Percentiles rank a stretch among this genome's conserved stretches.
Conservation (phyloP, 2,329 filamentous ascomycete species). For the Aspergillus sp. region DNA sequence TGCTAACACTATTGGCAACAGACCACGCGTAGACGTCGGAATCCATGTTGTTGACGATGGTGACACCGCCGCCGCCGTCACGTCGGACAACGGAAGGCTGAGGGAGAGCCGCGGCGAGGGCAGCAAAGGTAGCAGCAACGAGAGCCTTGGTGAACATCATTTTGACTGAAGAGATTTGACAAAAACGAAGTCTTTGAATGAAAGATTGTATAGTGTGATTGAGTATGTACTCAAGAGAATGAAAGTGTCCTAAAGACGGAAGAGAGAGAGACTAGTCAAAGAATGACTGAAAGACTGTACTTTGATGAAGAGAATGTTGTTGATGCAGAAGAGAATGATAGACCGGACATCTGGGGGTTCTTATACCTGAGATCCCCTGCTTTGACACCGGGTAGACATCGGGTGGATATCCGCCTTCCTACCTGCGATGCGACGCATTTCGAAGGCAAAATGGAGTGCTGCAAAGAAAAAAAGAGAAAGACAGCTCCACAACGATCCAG, state of each 20-base stretch:
- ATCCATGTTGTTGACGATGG: conserved; percentile 41
- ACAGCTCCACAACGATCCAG: conserved; percentile 11
- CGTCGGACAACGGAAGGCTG: conserved; percentile 28
- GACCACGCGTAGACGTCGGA: conserved; percentile 43
- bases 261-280: conserved; percentile 17
- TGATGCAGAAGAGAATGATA: conserved; percentile 10
- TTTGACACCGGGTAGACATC: neutral
- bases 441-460: conserved; percentile 9
- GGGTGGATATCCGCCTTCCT: neutral
- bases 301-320: conserved; percentile 22
- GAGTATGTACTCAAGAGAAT: conserved; percentile 9
- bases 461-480: neutral
- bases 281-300: conserved; percentile 16
- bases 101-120: conserved; percentile 16
- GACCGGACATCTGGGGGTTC: conserved; percentile 1
- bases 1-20: conserved; percentile 33
- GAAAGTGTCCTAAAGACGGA: conserved; percentile 12
- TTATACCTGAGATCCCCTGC: conserved; percentile 10
- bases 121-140: conserved; percentile 15
- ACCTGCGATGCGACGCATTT: neutral
- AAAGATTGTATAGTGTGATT: conserved; percentile 6
- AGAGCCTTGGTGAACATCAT: conserved; percentile 19
- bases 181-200: conserved; percentile 3
- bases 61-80: conserved; percentile 30
- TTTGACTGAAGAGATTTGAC: conserved; percentile 13